Percentiles rank a stretch among this genome's conserved stretches.
Conservation (phyloP, 202 grass and related monocot genomes). For the Panicum hallii region DNA sequence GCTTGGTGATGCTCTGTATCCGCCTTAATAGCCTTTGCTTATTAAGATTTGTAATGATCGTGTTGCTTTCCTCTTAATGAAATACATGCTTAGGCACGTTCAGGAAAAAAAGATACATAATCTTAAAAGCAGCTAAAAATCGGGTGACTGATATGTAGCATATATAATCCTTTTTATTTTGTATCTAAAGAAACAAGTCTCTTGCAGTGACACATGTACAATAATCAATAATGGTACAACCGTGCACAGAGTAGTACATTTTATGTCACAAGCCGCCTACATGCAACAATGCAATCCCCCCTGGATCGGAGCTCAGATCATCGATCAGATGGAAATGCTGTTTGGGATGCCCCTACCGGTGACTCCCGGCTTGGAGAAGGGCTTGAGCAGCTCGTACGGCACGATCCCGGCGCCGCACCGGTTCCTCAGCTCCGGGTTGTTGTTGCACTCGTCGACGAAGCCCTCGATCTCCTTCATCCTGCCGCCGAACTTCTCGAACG, state of each 20-base stretch:
- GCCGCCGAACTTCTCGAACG: constrained; percentile 79
- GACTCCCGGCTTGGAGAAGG: constrained; percentile 75
- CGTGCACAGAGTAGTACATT: background rate
- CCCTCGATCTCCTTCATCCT: constrained; percentile 86
- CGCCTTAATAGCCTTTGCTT: too few relatives aligned
- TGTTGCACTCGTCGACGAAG: constrained; percentile 69
- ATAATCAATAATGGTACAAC: background rate
- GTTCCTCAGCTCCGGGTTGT: constrained; percentile 59
- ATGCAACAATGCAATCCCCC: background rate
- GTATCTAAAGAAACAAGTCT: background rate
- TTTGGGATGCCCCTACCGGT: constrained; percentile 88
- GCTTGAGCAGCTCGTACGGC: constrained; percentile 93
- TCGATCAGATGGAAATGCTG: constrained; percentile 82
- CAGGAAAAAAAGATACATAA: too few relatives aligned
- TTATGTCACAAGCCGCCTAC: constrained; percentile 35
- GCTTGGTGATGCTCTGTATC: too few relatives aligned
- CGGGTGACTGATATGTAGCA: background rate
- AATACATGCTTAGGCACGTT: too few relatives aligned
- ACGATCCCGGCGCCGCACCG: constrained; percentile 79
- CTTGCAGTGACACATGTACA: background rate
- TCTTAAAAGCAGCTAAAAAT: too few relatives aligned
- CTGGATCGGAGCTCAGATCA: background rate
- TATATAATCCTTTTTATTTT: background rate
- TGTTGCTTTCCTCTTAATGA: too few relatives aligned
- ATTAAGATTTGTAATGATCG: too few relatives aligned